These are phyloP conservation scores for Ascochyta clinopodiicola DNA, from an alignment of 2,329 filamentous ascomycete species.

Conservation along the genomic window DNA sequence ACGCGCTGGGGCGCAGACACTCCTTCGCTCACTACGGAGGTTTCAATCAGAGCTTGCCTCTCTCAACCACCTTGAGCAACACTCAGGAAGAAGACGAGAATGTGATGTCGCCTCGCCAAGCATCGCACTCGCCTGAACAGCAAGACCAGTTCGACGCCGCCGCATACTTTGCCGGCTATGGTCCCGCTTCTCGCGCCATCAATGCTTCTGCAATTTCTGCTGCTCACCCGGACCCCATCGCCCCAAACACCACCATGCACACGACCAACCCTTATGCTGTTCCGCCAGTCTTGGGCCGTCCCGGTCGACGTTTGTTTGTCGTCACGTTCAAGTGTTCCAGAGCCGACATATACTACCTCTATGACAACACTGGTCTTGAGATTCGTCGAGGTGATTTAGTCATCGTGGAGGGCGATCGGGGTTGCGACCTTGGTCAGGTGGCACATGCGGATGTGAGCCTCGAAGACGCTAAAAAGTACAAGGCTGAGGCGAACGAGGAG, in stretches of 20 bases:
- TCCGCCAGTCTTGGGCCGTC: conserved; percentile 39
- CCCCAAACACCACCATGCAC: conserved; percentile 29
- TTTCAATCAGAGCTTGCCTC: conserved; percentile 33
- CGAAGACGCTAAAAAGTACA: conserved; percentile 84
- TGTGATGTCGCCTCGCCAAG: conserved; percentile 32
- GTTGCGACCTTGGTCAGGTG: conserved; percentile 93
- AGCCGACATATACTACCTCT: conserved; percentile 95
- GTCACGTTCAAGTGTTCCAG: conserved; percentile 96
- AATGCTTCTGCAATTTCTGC: conserved; percentile 46
- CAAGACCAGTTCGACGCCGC: conserved; percentile 59
- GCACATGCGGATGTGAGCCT: conserved; percentile 86
- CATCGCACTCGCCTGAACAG: conserved; percentile 58
- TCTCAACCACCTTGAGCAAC: conserved; percentile 35
- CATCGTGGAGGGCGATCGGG: conserved; percentile 96
- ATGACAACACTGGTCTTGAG: conserved; percentile 90
- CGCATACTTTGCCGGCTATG: conserved; percentile 49
- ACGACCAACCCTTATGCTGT: conserved; percentile 44
- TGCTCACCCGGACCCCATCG: conserved; percentile 43
- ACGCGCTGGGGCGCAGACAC: conserved; percentile 73
- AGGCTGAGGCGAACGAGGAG: conserved; percentile 90
- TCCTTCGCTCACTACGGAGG: conserved; percentile 66
- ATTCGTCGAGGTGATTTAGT: conserved; percentile 93
- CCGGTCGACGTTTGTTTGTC: conserved; percentile 68
- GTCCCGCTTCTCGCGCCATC: conserved; percentile 44
- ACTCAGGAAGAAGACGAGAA: conserved; percentile 44